Base-by-base conservation (phyloP, 1,284 basidiomycete genomes). In the Irpex sp. region DNA sequence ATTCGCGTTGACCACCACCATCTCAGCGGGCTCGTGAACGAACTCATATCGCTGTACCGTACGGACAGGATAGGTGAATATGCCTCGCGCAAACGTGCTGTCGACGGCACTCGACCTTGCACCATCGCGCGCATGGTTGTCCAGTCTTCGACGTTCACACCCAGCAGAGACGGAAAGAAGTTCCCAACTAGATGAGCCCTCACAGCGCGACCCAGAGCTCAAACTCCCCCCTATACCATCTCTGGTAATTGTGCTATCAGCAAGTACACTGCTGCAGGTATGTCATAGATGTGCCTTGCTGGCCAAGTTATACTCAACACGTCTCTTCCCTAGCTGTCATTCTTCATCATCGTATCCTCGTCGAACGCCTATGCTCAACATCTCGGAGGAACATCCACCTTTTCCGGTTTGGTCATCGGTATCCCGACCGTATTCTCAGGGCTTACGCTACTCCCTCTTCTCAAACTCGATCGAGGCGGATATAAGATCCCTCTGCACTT, bases 301-400 rank as follows among this genome's bases (percentile, higher is more conserved):
- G 55, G 21, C 58, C 37, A 23, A 3, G 23, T 33, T 33, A 14
- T 21, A 18, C 18, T 42, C 37, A 21, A 37, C n/a, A 18, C 28
- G 28, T 33, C 5, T 57, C 23, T 19, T 6, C 23, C 16, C n/a
- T 47, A 88, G 87, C 70, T 86, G 5, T 82, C 84, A 0, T 88
- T 88, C 74, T 90, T 86, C 71, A 81, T 88, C 63, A 76, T 87
- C 42, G 83, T 90, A 3, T 85, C 88, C 1, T 86, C 88, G 0
- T 82, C 86, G 1, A 83, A 80, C 67, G 75, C 77, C 57, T 89
- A 89, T 67, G 82, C 85, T 0, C 77, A 82, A 62, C 77, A 82
- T 66, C 74, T 90, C 3, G 87, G 87, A 36, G 88, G 87, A 14
- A 80, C 75, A 10, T 76, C 85, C 12, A 86, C 84, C 0, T 90